phyloP scores from a whole-genome alignment of 139 green algal species.

The Coelastrella sp. region DNA sequence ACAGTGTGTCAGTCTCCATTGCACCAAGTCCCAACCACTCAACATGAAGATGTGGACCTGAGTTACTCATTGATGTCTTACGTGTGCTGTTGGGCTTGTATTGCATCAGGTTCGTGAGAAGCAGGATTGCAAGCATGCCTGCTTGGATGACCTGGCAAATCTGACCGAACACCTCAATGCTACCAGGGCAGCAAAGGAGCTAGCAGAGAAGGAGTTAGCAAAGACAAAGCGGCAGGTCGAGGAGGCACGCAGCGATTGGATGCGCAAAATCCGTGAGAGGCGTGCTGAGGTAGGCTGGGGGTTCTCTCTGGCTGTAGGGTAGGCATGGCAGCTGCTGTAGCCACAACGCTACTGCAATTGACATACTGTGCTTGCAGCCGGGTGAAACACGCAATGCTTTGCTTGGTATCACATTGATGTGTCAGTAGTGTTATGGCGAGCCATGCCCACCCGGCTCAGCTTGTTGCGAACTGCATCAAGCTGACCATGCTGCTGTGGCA shows the following conservation, averaged over 20 bases:
- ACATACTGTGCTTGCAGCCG: neutral
- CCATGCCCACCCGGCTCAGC: too few relatives aligned
- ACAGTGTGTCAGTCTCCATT: too few relatives aligned
- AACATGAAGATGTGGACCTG: neutral
- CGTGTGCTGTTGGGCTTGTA: neutral
- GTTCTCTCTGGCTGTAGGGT: neutral
- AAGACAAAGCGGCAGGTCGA: conserved; percentile 70
- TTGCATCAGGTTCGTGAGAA: conserved; percentile 48
- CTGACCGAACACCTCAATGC: conserved; percentile 81
- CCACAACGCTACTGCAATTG: neutral
- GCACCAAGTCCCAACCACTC: too few relatives aligned
- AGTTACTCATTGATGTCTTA: neutral
- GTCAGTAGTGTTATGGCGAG: too few relatives aligned
- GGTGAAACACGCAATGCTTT: too few relatives aligned
- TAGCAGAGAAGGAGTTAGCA: conserved; percentile 82
- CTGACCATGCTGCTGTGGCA: neutral
- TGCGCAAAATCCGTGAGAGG: conserved; percentile 77
- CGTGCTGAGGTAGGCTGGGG: conserved; percentile 74
- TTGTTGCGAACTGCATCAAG: too few relatives aligned
- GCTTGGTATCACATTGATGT: too few relatives aligned
- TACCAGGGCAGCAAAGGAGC: conserved; percentile 77
- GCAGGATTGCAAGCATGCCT: conserved; percentile 76
- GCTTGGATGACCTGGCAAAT: conserved; percentile 73
- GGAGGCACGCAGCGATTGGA: conserved; percentile 75
- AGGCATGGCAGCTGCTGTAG: neutral